These are phyloP conservation scores for Pythium apleroticum DNA, from an alignment of 352 stramenopile species.

Conservation along the genomic window DNA sequence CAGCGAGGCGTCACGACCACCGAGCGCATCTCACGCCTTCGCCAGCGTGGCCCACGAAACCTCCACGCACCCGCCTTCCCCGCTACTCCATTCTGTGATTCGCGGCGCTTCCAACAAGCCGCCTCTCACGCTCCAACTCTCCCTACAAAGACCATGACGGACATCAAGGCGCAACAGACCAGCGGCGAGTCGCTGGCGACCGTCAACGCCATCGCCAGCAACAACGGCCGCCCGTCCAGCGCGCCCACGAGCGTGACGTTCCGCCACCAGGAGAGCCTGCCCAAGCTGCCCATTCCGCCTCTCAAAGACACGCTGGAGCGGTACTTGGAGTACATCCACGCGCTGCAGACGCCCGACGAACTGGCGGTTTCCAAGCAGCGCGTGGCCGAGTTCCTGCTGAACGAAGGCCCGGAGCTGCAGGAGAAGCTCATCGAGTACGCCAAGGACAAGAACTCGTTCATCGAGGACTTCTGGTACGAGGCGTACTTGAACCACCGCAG, in stretches of 20 bases:
- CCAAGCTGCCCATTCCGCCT: conserved; percentile 84
- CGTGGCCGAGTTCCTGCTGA: conserved; percentile 60
- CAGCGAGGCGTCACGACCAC: neutral
- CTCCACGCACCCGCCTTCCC: neutral
- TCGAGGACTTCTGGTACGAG: conserved; percentile 96
- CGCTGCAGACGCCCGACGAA: conserved; percentile 77
- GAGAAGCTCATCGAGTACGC: conserved; percentile 69
- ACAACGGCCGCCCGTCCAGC: conserved; percentile 1
- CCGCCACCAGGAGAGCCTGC: conserved; percentile 64
- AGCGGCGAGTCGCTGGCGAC: conserved; percentile 13
- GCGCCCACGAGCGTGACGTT: conserved; percentile 46
- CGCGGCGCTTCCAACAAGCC: neutral
- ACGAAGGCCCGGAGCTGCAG: conserved; percentile 75
- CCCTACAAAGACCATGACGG: conserved; percentile 3
- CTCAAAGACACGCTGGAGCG: conserved; percentile 77
- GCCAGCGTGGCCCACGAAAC: neutral
- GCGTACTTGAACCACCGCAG: conserved; percentile 92
- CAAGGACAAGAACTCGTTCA: conserved; percentile 76
- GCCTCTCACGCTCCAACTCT: neutral
- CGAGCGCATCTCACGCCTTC: neutral
- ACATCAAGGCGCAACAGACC: neutral
- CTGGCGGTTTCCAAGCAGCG: conserved; percentile 43
- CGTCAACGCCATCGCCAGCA: conserved; percentile 5
- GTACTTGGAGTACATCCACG: conserved; percentile 74
- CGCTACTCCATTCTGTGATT: neutral